Base-by-base conservation (phyloP, 148 eudicot genomes). In the Amaranthus hypochondriacus region DNA sequence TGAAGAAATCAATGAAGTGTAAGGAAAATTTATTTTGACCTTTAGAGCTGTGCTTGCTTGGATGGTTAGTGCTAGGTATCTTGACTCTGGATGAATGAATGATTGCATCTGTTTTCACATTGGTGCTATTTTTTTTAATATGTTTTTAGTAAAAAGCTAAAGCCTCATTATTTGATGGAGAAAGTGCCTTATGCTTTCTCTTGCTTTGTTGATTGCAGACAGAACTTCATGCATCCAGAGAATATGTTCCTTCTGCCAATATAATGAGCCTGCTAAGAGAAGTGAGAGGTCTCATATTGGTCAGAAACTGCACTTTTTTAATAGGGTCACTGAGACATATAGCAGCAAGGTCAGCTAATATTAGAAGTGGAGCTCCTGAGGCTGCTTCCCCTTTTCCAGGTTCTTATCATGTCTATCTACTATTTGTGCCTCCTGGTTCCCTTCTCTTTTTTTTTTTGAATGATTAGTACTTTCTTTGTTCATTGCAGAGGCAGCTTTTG, bases 311-410 rank as follows among this genome's bases (percentile, higher is more conserved):
- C 54, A 66, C 73, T 70, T 68, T 7, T 63, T 51, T 61, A 48
- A 58, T 56, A 83, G 73, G 73, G 68, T 69, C 79, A 65, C 58
- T 51, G 5, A 87, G 90, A 62, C 71, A 85, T 73, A 52, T 86
- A 62, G 83, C 81, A 58, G 89, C 80, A 76, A 88, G 87, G 69
- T 91, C 97, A 62, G 97, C 86, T 73, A 74, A 86, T 70, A 85
- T 78, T 56, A 87, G 86, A 56, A 77, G 82, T 70, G 98, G 96
- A 75, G 56, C 86, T 74, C 76, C 96, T 68, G 89, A 79, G 62
- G 79, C 79, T 73, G 74, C 86, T 76, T 81, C 82, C 77, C 83
- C 83, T 62, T 66, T 85, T 65, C 77, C 91, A 83, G 97, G 98
- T 93, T 60, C 62, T 47, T 71, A 56, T 5, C 75, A 28, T 65